A percentile compares a stretch with the other conserved stretches of the same genome.
Evolutionary conservation across 495 filamentous ascomycete genomes (phyloP).

Genomic region (Neurospora africana): DNA sequence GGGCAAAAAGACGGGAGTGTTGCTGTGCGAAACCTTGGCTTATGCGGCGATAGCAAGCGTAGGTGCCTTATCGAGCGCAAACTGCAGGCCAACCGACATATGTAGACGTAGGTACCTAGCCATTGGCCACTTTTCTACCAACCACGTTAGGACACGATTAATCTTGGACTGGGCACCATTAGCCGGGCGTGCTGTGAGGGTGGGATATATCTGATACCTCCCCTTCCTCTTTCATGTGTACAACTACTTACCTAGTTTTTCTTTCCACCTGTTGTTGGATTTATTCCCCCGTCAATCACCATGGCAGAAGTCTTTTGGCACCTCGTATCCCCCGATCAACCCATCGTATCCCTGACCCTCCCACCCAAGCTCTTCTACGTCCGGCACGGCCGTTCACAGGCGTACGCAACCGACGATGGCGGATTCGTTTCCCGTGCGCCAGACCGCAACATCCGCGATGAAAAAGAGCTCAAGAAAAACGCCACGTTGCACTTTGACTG

Average conservation of each 20-base stretch:
- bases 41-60: neutral
- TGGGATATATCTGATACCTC: neutral
- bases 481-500: neutral
- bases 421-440: neutral
- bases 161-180: neutral
- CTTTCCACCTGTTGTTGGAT: neutral
- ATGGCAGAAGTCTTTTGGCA: neutral
- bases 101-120: too few relatives aligned
- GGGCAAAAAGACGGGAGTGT: neutral
- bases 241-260: neutral
- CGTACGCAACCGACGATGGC: neutral
- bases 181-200: neutral
- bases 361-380: neutral
- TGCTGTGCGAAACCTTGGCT: neutral
- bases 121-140: neutral
- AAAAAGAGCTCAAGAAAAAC: neutral
- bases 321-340: neutral
- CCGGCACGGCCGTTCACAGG: neutral
- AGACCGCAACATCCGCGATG: neutral
- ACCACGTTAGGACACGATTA: neutral
- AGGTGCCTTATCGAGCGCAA: neutral
- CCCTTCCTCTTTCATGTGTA: neutral
- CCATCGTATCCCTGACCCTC: neutral
- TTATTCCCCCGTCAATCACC: neutral
- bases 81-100: neutral